A percentile compares a stretch with the other conserved stretches of the same genome.
Conservation (phyloP, 2,329 filamentous ascomycete genomes). For the Exophiala alcalophila region DNA sequence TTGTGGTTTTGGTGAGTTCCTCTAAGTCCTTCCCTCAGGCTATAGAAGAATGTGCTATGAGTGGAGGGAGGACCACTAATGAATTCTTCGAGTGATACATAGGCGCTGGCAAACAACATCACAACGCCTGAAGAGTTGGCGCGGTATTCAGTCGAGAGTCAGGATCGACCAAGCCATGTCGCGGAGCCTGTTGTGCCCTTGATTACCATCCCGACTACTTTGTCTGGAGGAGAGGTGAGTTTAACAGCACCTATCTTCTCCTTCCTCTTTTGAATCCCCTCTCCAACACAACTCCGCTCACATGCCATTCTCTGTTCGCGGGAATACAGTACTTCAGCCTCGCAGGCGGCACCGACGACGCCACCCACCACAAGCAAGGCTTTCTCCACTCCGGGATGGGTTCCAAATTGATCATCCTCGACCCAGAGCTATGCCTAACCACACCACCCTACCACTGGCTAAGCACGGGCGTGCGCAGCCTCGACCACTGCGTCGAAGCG, state of each 20-base stretch:
- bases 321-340: constrained; percentile 12
- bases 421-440: constrained; percentile 50
- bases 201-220: constrained; percentile 9
- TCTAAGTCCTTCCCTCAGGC: too few relatives aligned
- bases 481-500: constrained; percentile 59
- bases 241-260: neutral
- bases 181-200: constrained; percentile 43
- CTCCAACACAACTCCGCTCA: neutral
- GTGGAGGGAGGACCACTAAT: too few relatives aligned
- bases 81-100: too few relatives aligned
- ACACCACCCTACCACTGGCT: constrained; percentile 56
- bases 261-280: neutral
- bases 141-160: constrained; percentile 36
- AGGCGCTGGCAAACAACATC: constrained; percentile 47
- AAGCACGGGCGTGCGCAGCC: constrained; percentile 54
- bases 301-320: too few relatives aligned
- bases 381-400: constrained; percentile 12
- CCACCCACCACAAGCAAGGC: constrained; percentile 4
- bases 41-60: too few relatives aligned
- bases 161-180: constrained; percentile 41
- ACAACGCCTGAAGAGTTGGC: constrained; percentile 39
- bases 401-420: constrained; percentile 29
- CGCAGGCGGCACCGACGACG: constrained; percentile 7
- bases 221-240: constrained; percentile 33
- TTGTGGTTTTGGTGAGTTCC: constrained; percentile 37